Conservation (phyloP, 2,329 filamentous ascomycete genomes). For the Aureobasidium melanogenum region DNA sequence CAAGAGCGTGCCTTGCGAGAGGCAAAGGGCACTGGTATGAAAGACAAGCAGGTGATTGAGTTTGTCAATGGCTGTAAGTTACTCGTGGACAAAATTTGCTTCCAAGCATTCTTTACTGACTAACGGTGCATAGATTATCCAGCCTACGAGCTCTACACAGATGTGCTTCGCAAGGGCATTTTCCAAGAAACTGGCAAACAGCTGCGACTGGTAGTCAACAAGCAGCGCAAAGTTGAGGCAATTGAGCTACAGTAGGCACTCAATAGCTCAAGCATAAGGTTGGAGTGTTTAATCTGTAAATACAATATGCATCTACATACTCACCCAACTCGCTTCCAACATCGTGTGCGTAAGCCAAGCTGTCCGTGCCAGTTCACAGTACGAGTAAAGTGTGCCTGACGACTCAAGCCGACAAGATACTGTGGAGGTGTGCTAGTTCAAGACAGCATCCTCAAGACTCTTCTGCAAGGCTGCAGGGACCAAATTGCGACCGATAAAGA, state of each 20-base stretch:
- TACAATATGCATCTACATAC: neutral
- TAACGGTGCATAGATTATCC: conserved; percentile 32
- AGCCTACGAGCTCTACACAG: conserved; percentile 48
- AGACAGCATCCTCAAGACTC: conserved; percentile 18
- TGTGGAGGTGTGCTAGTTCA: neutral
- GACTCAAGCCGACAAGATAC: neutral
- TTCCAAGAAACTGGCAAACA: conserved; percentile 39
- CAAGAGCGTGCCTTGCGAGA: conserved; percentile 65
- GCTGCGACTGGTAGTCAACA: conserved; percentile 42
- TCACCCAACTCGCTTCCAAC: neutral
- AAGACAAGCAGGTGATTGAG: conserved; percentile 63
- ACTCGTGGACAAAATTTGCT: neutral
- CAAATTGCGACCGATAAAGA: conserved; percentile 27
- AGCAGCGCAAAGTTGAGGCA: conserved; percentile 32
- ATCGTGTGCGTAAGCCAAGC: neutral
- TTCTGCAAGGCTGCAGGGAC: conserved; percentile 20
- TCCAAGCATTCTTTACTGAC: neutral
- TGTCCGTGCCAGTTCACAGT: neutral
- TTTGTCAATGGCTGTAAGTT: conserved; percentile 61
- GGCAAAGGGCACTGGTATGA: conserved; percentile 68
- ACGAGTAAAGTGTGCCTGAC: neutral
- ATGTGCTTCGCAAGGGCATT: conserved; percentile 40
- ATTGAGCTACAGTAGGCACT: neutral
- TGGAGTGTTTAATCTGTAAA: neutral
- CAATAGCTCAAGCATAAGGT: too few species aligned